Evolutionary conservation across 1,284 basidiomycete species (phyloP), one percentile per base, ranked within the genome.

Genomic region (Clitocybe nebularis): DNA sequence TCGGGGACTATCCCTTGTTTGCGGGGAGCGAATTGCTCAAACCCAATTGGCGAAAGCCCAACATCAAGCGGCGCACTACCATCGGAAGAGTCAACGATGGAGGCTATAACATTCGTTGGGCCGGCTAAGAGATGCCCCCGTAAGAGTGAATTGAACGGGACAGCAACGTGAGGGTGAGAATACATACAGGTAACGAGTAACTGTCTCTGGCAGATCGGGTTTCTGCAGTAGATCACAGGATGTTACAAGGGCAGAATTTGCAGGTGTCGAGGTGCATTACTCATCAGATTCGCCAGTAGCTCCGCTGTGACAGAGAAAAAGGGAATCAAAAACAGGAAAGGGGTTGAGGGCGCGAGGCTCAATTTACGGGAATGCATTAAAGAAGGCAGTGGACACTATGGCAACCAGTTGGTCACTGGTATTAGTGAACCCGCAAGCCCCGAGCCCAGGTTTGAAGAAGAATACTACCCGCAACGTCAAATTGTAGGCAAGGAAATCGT

Each of bases 381-480:
- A 73, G n/a, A 67, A 52, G 1, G 49, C 44, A 4, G 41, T 39
- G 1, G 69, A 66, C 9, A 71, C 66, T 2, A 68, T 68, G 1
- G 64, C 70, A n/a, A 74, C 67, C 23, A 58, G 44, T 36, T 72
- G 66, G 20, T 46, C 34, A 44, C 56, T 58, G 8, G 56, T 67
- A 47, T 69, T 71, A 14, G 57, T 66, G 43, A 56, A 62, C 2
- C 71, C 72, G 48, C 72, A 74, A 1, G 72, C 70, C 14, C 71
- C 71, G 25, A 68, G 54, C 11, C 62, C 68, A 11, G 67, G 63
- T 3, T 42, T 52, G 49, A 66, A 72, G 37, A 53, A 50, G 55
- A 66, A 68, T 26, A 66, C 64, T 68, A 37, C n/a, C 23, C 9
- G 9, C 6, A 20, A 24, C n/a, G n/a, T n/a, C n/a, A n/a, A n/a